Conservation (phyloP, 2,329 filamentous ascomycete species). For the Claviceps quebecensis region DNA sequence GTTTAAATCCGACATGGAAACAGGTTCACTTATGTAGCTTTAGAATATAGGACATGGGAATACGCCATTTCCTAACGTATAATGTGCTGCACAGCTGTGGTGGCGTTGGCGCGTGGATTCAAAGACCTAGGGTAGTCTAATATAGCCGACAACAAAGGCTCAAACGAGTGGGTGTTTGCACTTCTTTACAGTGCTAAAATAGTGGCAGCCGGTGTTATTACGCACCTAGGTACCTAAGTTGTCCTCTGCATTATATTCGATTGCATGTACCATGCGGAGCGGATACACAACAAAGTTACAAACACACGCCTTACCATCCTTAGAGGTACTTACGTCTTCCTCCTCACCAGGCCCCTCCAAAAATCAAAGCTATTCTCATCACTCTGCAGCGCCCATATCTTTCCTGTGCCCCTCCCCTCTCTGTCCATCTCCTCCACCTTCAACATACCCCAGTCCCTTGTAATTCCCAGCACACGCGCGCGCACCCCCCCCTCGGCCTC, state of each 20-base stretch:
- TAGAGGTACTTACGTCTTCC: slow-evolving; percentile 44
- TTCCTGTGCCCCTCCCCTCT: slow-evolving; percentile 61
- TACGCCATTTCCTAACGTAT: no score
- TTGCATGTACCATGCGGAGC: background rate
- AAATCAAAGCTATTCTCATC: slow-evolving; percentile 99
- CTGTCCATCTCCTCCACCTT: slow-evolving; percentile 68
- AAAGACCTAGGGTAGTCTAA: background rate
- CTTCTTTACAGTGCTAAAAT: no score
- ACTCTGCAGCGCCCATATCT: slow-evolving; percentile 73
- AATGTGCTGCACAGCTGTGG: no score
- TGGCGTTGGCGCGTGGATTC: background rate
- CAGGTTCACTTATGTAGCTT: no score
- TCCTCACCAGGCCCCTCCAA: slow-evolving; percentile 72
- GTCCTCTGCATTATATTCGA: no score
- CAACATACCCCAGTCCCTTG: slow-evolving; percentile 78
- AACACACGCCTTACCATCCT: background rate
- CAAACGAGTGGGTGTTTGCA: no score
- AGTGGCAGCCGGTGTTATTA: no score
- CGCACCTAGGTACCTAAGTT: no score
- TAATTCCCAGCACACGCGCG: slow-evolving; percentile 75
- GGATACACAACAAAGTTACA: background rate
- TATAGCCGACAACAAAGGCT: no score
- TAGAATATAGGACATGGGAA: no score
- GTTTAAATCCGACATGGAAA: no score
- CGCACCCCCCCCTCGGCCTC: slow-evolving; percentile 65